A percentile compares a stretch with the other conserved stretches of the same genome.
Conservation (phyloP, 352 stramenopile species). For the Phytophthora pini region DNA sequence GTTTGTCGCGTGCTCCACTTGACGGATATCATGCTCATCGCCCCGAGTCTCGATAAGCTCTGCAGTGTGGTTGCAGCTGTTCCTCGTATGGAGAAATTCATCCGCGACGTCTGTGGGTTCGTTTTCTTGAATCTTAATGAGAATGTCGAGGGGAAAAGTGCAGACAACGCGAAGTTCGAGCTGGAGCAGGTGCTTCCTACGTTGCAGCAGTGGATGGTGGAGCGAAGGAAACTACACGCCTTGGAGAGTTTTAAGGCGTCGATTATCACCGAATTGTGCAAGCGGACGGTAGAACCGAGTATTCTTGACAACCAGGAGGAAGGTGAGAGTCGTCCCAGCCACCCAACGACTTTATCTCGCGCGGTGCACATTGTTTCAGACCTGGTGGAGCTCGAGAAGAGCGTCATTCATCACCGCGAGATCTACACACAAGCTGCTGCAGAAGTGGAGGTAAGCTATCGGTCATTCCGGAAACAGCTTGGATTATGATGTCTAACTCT, state of each 20-base stretch:
- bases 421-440: slow-evolving; percentile 82
- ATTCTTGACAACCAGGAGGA: slow-evolving; percentile 35
- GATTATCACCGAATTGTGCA: slow-evolving; percentile 67
- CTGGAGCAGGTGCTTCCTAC: slow-evolving; percentile 79
- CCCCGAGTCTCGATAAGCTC: slow-evolving; percentile 80
- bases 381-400: slow-evolving; percentile 86
- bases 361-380: slow-evolving; percentile 78
- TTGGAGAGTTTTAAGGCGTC: slow-evolving; percentile 71
- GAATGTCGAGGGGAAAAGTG: slow-evolving; percentile 30
- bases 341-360: slow-evolving; percentile 55
- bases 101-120: slow-evolving; percentile 84
- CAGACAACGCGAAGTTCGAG: slow-evolving; percentile 42
- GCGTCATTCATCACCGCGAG: slow-evolving; percentile 77
- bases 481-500: slow-evolving; percentile 6
- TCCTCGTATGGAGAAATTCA: slow-evolving; percentile 87
- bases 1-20: slow-evolving; percentile 83
- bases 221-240: slow-evolving; percentile 62
- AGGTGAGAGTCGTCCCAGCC: slow-evolving; percentile 10
- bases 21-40: slow-evolving; percentile 85
- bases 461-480: background rate
- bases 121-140: slow-evolving; percentile 62
- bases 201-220: slow-evolving; percentile 69
- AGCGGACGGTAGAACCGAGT: slow-evolving; percentile 56
- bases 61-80: slow-evolving; percentile 82
- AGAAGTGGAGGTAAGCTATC: slow-evolving; percentile 70